Base-by-base conservation (phyloP, 192 early-diverging fungal genomes). In the Thoreauomyces humboldtii region DNA sequence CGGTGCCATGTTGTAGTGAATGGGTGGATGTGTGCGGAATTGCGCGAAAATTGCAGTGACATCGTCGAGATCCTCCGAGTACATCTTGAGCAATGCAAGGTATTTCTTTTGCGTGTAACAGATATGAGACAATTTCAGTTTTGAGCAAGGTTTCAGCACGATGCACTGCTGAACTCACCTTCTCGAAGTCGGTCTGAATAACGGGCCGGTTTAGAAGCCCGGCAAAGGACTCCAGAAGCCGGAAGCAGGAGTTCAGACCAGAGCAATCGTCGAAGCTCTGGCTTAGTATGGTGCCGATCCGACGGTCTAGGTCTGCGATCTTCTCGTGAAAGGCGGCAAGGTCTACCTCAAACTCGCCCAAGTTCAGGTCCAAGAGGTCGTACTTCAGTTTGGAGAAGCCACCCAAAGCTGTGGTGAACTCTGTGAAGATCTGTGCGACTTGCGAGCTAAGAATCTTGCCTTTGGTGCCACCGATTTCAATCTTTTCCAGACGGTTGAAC, bases 401-500 rank as follows among this genome's bases (percentile, higher is more conserved):
- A 7, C 65, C 53, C 14, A 86, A 62, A 2, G 78, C 80, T 15
- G 63, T 25, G 1, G 76, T 78, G 56, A 87, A 87, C 65, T 87
- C 85, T 34, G 62, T 69, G 60, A 86, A 87, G 52, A 87, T 87
- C 48, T 83, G 68, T 11, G 72, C 81, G 6, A 87, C 76, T 56
- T 87, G 83, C 2, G 78, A 79, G 52, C 81, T 83, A 28, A 87
- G 68, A 55, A 87, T 87, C 69, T 87, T 87, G 29, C 85, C 85
- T 75, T 87, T 87, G n/a, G 82, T 87, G 15, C 85, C 85, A 31
- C 85, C 85, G 42, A 87, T 82, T 64, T 87, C 85, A 72, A 87
- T 80, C 62, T 87, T 87, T 69, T 87, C 85, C 28, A 87, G 61
- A 19, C 85, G 68, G 65, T 86, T 87, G 59, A 87, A 87, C 67